Evolutionary conservation across 2,329 filamentous ascomycete species (phyloP), one percentile per base, ranked within the genome.

Genomic region (Ophiocordyceps unilateralis): DNA sequence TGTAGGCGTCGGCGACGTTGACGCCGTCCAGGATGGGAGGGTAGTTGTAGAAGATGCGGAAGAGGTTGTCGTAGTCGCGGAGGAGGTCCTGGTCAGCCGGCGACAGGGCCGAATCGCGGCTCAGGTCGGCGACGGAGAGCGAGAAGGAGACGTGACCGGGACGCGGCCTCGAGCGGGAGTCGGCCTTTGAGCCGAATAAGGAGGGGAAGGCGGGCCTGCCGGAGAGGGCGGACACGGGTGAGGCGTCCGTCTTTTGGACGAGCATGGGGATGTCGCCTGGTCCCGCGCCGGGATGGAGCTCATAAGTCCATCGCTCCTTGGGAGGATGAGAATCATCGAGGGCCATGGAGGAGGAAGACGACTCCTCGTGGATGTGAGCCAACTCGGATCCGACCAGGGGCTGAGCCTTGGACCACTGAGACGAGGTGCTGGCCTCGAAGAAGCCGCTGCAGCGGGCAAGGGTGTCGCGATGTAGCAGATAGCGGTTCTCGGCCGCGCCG

Each of bases 31-130:
- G 72, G 0, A 77, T 57, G 0, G 89, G 89, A 0, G 86, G 68
- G 58, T 93, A 84, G 60, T 95, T 94, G 69, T 96, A 96, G 67
- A 95, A 94, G 48, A 91, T 82, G 53, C 88, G 83, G 59, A 96
- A 93, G 20, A 96, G 72, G 58, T 95, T 95, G 58, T 94, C 87
- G 61, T 96, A 95, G 64, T 95, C 85, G 51, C 85, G 83, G 40
- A 95, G 70, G 20, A 87, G 72, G 49, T 93, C 84, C 53, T 84
- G 68, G 43, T 85, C 76, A 40, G 75, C 70, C 45, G 74, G 71
- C 14, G 70, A 73, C 61, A 21, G 69, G 8, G 66, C 55, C 7
- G 76, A 34, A 14, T 34, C 30, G 30, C 30, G 59, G 19, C 71
- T 68, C 48, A 94, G 74, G 58, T 88, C 91, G 49, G 84, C 81